phyloP scores from a whole-genome alignment of 805 yeast species.

The Cyberlindnera veronae region DNA sequence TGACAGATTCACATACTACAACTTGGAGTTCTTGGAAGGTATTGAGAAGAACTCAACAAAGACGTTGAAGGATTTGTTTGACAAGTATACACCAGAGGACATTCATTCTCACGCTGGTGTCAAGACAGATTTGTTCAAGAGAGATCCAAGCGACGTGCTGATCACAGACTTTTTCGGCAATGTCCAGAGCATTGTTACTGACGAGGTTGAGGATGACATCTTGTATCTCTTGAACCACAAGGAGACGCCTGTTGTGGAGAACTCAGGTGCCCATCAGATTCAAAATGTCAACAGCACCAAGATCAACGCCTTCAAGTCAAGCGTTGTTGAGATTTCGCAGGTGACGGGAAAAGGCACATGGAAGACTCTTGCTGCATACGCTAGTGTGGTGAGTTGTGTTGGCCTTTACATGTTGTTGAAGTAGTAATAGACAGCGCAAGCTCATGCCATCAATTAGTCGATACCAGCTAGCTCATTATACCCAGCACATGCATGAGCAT shows the following conservation, averaged over 20 bases:
- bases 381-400: conserved; percentile 4
- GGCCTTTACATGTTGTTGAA: conserved; percentile 2
- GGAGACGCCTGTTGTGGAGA: conserved; percentile 9
- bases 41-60: conserved; percentile 70
- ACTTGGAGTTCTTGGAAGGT: conserved; percentile 80
- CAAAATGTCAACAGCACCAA: conserved; percentile 13
- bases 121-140: conserved; percentile 68
- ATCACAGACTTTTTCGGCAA: conserved; percentile 95
- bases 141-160: conserved; percentile 63
- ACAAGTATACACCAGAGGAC: conserved; percentile 75
- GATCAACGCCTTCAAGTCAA: conserved; percentile 19
- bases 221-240: conserved; percentile 22
- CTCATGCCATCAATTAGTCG: too few species aligned
- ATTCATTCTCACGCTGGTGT: conserved; percentile 95
- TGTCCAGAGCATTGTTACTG: conserved; percentile 74
- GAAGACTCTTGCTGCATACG: conserved; percentile 8
- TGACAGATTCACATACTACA: conserved; percentile 92
- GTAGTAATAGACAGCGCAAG: conserved; percentile 1
- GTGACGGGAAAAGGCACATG: background rate
- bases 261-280: conserved; percentile 2
- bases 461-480: too few species aligned
- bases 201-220: conserved; percentile 48
- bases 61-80: conserved; percentile 82
- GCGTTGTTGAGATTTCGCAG: conserved; percentile 12
- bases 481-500: too few species aligned